These are phyloP conservation scores for Bimuria novae-zelandiae DNA, from an alignment of 2,329 filamentous ascomycete genomes.

Conservation along the genomic window DNA sequence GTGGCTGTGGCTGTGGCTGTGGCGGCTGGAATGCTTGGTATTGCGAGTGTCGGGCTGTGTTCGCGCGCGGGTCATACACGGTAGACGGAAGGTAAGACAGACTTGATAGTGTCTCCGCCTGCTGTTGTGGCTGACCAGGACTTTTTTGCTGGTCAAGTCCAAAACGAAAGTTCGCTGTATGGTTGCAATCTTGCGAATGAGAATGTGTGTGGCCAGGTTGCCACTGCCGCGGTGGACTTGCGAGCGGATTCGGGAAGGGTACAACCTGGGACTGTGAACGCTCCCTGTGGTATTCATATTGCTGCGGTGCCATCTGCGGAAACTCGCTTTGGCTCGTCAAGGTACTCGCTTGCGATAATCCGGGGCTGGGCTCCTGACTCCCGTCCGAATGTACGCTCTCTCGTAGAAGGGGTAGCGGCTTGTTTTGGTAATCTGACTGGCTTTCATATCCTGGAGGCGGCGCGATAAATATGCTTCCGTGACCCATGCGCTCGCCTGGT, in stretches of 20 bases:
- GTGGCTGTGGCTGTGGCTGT: not conserved
- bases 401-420: not conserved
- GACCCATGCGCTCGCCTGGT: conserved; percentile 38
- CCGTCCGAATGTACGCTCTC: conserved; percentile 18
- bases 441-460: conserved; percentile 32
- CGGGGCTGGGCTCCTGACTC: conserved; percentile 17
- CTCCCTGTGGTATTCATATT: not conserved
- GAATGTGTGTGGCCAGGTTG: conserved; percentile 4
- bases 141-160: not conserved
- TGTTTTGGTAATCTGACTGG: not conserved
- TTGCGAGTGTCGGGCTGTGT: not conserved
- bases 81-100: conserved; percentile 16
- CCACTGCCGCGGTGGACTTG: not conserved
- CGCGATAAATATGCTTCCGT: conserved; percentile 41
- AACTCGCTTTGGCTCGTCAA: conserved; percentile 15
- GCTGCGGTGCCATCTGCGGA: conserved; percentile 10
- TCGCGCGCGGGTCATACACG: conserved; percentile 3
- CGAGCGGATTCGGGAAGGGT: not conserved
- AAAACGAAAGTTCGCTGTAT: conserved; percentile 3
- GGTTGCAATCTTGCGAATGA: conserved; percentile 9
- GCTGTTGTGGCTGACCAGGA: not conserved
- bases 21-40: conserved; percentile 7
- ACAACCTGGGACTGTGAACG: not conserved
- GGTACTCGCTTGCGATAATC: conserved; percentile 16
- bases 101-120: not conserved